Evolutionary conservation across 148 eudicot species (phyloP), one percentile per base, ranked within the genome.

Genomic region (Chenopodium album): DNA sequence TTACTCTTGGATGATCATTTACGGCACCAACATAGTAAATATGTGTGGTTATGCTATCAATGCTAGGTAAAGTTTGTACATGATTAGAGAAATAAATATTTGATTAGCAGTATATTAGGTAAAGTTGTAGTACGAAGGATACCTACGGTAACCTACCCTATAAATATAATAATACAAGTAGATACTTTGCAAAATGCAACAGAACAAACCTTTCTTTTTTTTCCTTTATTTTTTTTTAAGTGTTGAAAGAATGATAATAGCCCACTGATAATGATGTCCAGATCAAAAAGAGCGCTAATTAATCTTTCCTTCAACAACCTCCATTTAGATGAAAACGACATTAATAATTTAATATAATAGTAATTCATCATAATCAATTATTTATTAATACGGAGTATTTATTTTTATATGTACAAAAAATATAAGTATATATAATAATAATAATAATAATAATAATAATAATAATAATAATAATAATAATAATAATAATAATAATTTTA

Each of bases 61-160:
- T 72, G 78, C 72, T 78, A 69, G 65, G 72, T 78, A 48, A 32
- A 54, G 9, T 41, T 41, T 41, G 67, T 46, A 34, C 19, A 3
- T 73, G 65, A 47, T 83, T 65, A 78, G 2, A 52, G 29, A 50
- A 11, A 48, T 5, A 64, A 34, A 2, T 52, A 64, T 44, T 73
- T 78, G 78, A 73, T 73, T 63, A 73, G 64, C 23, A 52, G 4
- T 17, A 77, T 37, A 83, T 79, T 83, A 83, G 85, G 82, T 83
- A n/a, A 79, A 52, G 79, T 66, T 66, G 37, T 54, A 52, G 37
- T 54, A 52, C 78, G 73, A 64, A 69, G 2, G 37, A 32, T 44
- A 82, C 76, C 84, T 56, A 82, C 80, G 2, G 37, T n/a, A 29
- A 82, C 76, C 84, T 56, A 82, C 80, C 84, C 32, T 75, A 65